phyloP scores from a whole-genome alignment of 2,329 filamentous ascomycete genomes.

The Curvularia verruculosa region DNA sequence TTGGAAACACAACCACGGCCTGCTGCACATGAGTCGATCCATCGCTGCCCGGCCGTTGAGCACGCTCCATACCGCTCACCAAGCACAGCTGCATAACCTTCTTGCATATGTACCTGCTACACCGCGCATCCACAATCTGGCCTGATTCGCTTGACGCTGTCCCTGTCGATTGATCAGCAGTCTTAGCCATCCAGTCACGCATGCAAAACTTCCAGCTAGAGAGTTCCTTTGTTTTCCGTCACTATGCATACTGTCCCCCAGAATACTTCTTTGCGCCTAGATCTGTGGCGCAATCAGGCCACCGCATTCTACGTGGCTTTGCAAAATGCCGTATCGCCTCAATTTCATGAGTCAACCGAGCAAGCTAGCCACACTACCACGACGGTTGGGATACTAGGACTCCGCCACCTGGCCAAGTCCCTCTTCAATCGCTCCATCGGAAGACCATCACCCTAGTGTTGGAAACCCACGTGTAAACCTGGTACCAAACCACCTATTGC shows the following conservation, averaged over 20 bases:
- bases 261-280: slow-evolving; percentile 1
- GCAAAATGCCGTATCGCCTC: not conserved
- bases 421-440: not conserved
- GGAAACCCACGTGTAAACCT: not conserved
- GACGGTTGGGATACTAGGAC: not conserved
- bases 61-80: not conserved
- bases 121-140: not conserved
- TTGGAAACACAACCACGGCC: not conserved
- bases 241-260: not conserved
- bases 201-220: slow-evolving; percentile 1
- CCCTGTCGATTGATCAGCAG: slow-evolving; percentile 8
- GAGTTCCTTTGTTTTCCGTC: slow-evolving; percentile 11
- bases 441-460: not conserved
- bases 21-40: not conserved
- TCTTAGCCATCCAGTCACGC: slow-evolving; percentile 1
- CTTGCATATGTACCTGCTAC: not conserved
- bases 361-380: not conserved
- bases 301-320: not conserved
- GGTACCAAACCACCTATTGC: not conserved
- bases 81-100: not conserved
- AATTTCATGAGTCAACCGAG: not conserved
- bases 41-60: not conserved
- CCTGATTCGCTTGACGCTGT: not conserved
- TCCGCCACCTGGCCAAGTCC: not conserved
- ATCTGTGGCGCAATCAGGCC: slow-evolving; percentile 8